Conservation (phyloP, 2,329 filamentous ascomycete genomes). For the Remersonia thermophila region DNA sequence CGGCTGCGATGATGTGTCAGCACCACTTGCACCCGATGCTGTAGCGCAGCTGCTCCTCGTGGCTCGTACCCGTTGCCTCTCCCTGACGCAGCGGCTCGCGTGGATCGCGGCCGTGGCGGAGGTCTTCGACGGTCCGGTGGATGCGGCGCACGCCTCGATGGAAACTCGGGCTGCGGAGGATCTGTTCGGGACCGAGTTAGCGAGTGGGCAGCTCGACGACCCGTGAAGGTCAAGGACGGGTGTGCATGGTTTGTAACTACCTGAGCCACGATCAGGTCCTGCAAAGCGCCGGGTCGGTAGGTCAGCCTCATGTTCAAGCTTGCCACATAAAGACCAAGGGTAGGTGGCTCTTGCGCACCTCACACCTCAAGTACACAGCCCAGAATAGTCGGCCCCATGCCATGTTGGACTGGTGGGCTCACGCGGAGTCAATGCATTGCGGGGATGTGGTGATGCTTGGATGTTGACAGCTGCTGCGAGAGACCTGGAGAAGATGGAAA, state of each 20-base stretch:
- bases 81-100: constrained; percentile 38
- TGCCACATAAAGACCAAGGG: no score
- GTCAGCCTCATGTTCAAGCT: no score
- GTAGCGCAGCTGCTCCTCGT: no score
- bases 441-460: neutral
- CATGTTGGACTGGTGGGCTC: neutral
- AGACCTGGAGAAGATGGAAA: no score
- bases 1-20: constrained; percentile 14
- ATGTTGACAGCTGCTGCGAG: neutral
- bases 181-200: neutral
- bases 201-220: neutral
- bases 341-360: constrained; percentile 8
- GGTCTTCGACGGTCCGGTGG: constrained; percentile 37
- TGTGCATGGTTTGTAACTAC: constrained; percentile 5
- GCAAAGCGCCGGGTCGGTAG: neutral
- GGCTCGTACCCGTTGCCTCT: constrained; percentile 37
- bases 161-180: constrained; percentile 39
- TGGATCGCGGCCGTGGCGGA: constrained; percentile 36
- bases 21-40: no score
- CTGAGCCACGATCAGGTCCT: constrained; percentile 15
- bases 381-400: constrained; percentile 9
- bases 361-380: constrained; percentile 5
- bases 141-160: constrained; percentile 41
- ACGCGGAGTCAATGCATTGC: neutral
- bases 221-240: accelerated